Evolutionary conservation across 345 rosid species (phyloP), one percentile per base, ranked within the genome.

Genomic region (Microcos paniculata): DNA sequence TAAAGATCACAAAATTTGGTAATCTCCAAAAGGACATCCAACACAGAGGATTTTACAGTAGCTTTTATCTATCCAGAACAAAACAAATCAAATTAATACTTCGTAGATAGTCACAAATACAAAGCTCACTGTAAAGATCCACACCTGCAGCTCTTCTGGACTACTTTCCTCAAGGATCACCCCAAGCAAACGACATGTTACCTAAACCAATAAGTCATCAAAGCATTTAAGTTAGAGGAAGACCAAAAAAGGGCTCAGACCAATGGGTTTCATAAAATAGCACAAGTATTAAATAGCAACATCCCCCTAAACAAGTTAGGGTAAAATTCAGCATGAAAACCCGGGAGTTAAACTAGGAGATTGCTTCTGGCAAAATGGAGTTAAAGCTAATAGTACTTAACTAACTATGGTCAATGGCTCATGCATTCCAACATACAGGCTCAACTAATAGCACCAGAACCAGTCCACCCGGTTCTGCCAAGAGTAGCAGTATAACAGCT

Each of bases 11-110:
- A 94, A 79, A 78, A 89, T 81, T 89, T 96, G 49, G 97, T 89
- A 72, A 96, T 90, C 86, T 96, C 99, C 84, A 96, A 80, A 31
- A 96, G 91, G 75, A 94, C 95, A 84, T 96, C 98, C 87, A 96
- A 80, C 75, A 90, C 97, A 57, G 97, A 94, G 75, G 97, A 87
- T 84, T 83, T 91, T 67, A 96, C 94, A 35, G 97, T 96, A 62
- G 85, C 98, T 92, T 91, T 91, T 76, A 82, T 92, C 98, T 96
- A 87, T 62, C 67, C 71, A 56, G 40, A 78, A 80, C 2, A 64
- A 73, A 78, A 73, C 21, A 55, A 57, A 62, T 48, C 15, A 74
- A 62, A 33, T 62, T 35, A 74, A 74, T 74, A 31, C 24, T 74
- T 24, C 3, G 38, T n/a, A 72, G 24, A 57, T 42, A 23, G 33